A percentile compares a stretch with the other conserved stretches of the same genome.
phyloP scores from a whole-genome alignment of 73 alveolate species.

The Effrenium voratum region DNA sequence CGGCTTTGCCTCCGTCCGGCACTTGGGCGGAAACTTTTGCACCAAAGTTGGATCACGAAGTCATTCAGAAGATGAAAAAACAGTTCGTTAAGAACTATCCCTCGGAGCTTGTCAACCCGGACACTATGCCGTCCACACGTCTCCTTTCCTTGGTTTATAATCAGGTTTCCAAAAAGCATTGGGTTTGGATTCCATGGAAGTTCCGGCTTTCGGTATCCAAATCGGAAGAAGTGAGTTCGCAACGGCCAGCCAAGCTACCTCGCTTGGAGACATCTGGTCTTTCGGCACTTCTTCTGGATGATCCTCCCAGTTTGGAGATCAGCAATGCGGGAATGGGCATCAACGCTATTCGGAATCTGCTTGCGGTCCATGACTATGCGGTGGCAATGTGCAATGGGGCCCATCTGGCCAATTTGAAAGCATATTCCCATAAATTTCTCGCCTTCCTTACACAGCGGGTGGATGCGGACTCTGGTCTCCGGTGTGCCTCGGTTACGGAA shows the following conservation, averaged over 20 bases:
- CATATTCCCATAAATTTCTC: not conserved
- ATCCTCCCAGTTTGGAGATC: not conserved
- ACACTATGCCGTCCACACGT: not conserved
- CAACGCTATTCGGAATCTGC: not conserved
- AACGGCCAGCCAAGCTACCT: too few relatives aligned
- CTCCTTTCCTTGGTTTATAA: not conserved
- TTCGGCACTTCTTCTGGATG: too few relatives aligned
- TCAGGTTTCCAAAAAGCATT: not conserved
- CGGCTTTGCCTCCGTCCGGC: not conserved
- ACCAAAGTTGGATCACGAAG: not conserved
- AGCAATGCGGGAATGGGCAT: not conserved
- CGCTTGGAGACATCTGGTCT: too few relatives aligned
- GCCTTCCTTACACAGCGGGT: not conserved
- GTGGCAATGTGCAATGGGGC: not conserved
- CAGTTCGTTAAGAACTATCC: not conserved
- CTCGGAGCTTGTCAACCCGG: not conserved
- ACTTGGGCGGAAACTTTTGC: not conserved
- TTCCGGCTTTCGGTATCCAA: too few relatives aligned
- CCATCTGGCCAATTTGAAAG: not conserved
- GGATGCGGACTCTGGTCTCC: not conserved
- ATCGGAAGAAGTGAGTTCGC: too few relatives aligned
- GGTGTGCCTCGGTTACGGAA: not conserved
- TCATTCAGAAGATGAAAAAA: not conserved
- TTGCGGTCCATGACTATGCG: not conserved
- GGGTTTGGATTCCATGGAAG: too few relatives aligned